phyloP scores from a whole-genome alignment of 345 rosid species.

The Eucalyptus paniculata region DNA sequence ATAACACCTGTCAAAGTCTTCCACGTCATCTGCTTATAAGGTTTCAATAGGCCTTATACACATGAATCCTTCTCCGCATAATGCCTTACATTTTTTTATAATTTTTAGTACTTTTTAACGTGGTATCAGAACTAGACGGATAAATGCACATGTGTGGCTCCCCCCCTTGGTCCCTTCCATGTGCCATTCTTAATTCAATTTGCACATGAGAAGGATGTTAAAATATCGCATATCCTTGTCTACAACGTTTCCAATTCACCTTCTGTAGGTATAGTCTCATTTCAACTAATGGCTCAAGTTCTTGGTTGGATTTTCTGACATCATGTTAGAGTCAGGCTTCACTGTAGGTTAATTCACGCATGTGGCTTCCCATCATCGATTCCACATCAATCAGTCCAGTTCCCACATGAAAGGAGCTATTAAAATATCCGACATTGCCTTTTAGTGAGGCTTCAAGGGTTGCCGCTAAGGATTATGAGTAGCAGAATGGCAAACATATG shows the following conservation, averaged over 20 bases:
- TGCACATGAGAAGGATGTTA: not conserved
- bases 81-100: not conserved
- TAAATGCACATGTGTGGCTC: not conserved
- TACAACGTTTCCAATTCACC: not conserved
- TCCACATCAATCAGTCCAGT: not conserved
- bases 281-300: not conserved
- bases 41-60: not conserved
- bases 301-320: not conserved
- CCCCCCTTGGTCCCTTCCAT: not conserved
- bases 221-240: not conserved
- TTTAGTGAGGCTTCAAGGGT: not conserved
- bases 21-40: not conserved
- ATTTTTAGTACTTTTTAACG: too few species aligned
- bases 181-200: not conserved
- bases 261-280: not conserved
- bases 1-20: not conserved
- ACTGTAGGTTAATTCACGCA: not conserved
- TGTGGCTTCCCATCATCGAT: not conserved
- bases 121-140: too few species aligned
- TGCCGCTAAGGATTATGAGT: not conserved
- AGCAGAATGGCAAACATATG: not conserved
- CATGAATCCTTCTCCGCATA: not conserved
- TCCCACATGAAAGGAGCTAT: not conserved
- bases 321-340: not conserved
- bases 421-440: not conserved